A percentile compares a stretch with the other conserved stretches of the same genome.
Conservation (phyloP, 169 alveolate genomes). For the Plasmodium reichenowi region DNA sequence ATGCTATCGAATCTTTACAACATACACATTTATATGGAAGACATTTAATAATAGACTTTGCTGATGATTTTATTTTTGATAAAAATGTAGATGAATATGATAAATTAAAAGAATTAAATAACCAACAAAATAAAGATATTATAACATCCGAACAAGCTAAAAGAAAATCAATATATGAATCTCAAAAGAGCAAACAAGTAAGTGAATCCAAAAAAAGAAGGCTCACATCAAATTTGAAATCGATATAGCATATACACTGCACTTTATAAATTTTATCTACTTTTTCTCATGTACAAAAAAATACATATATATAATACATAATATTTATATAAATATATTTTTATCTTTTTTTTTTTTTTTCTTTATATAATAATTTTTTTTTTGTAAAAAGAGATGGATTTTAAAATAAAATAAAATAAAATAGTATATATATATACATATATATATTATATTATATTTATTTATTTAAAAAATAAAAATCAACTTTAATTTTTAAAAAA, state of each 20-base stretch:
- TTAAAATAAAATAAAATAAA: no score
- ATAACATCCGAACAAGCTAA: conserved; percentile 76
- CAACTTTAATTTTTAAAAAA: no score
- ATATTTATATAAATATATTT: not conserved
- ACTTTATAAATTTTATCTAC: not conserved
- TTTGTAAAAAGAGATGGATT: not conserved
- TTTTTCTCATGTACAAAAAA: not conserved
- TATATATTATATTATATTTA: no score
- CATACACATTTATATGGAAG: conserved; percentile 96
- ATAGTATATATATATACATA: no score
- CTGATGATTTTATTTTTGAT: conserved; percentile 81
- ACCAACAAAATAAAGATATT: conserved; percentile 1
- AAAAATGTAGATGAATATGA: conserved; percentile 64
- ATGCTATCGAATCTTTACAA: conserved; percentile 91
- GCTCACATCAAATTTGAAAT: conserved; percentile 1
- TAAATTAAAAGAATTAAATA: conserved; percentile 49
- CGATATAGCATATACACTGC: no score
- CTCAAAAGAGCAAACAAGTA: conserved; percentile 14
- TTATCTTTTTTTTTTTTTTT: no score
- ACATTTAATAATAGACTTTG: conserved; percentile 91
- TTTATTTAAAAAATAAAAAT: no score
- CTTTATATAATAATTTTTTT: no score
- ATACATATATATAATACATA: not conserved
- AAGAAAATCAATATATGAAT: conserved; percentile 54
- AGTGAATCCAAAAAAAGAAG: conserved; percentile 73